Conservation (phyloP, 768 basidiomycete genomes). For the Termitomyces sp. region DNA sequence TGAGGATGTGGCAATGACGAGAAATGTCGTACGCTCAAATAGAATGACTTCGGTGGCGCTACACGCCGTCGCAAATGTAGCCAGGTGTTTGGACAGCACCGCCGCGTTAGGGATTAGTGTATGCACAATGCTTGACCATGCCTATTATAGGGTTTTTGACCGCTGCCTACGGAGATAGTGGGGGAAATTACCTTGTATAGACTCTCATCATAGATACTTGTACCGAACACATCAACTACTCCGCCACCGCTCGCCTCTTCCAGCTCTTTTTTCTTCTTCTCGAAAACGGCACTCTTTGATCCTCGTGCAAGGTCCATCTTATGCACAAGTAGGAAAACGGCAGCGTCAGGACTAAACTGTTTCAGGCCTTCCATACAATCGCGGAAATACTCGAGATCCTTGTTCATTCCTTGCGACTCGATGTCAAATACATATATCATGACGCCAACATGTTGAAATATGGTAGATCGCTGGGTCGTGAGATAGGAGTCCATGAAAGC, state of each 20-base stretch:
- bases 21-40: conserved; percentile 96
- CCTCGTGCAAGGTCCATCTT: conserved; percentile 94
- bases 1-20: conserved; percentile 86
- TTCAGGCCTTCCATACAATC: conserved; percentile 83
- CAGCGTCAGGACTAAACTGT: conserved; percentile 75
- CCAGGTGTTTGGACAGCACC: conserved; percentile 83
- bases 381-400: conserved; percentile 88
- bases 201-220: conserved; percentile 96
- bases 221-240: conserved; percentile 74
- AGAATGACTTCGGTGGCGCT: conserved; percentile 91
- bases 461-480: conserved; percentile 83
- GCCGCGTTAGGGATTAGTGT: conserved; percentile 92
- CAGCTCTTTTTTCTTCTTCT: conserved; percentile 70
- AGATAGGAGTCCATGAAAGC: conserved; percentile 98
- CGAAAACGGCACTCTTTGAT: conserved; percentile 52
- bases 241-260: conserved; percentile 59
- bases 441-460: conserved; percentile 95
- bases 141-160: conserved; percentile 40
- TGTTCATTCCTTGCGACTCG: conserved; percentile 75
- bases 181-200: conserved; percentile 71
- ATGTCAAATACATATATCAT: conserved; percentile 99
- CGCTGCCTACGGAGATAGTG: neutral
- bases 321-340: conserved; percentile 87
- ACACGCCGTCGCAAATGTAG: conserved; percentile 81
- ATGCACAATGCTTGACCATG: conserved; percentile 97